These are phyloP conservation scores for Ceratobasidium theobromae DNA, from an alignment of 1,284 basidiomycete genomes.

Conservation along the genomic window DNA sequence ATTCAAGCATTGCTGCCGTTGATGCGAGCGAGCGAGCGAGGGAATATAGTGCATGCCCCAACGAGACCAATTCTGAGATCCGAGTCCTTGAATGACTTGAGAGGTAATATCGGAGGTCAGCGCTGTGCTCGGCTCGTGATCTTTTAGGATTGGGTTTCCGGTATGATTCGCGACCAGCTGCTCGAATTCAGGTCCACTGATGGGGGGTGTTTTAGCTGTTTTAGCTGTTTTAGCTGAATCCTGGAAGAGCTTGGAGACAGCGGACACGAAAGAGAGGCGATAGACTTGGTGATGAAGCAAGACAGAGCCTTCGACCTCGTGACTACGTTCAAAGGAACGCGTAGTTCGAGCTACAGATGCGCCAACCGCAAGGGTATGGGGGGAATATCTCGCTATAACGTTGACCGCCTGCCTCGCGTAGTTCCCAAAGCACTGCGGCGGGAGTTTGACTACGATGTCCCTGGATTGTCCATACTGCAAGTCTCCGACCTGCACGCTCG, in stretches of 20 bases:
- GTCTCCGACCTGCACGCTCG: conserved; percentile 37
- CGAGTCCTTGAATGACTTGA: conserved; percentile 34
- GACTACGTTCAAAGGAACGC: neutral
- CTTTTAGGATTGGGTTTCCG: neutral
- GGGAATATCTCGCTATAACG: conserved; percentile 26
- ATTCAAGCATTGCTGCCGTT: conserved; percentile 37
- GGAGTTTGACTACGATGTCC: conserved; percentile 35
- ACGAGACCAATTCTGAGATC: conserved; percentile 17
- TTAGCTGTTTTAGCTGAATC: neutral
- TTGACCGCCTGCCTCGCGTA: conserved; percentile 14
- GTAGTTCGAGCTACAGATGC: neutral
- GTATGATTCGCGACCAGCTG: neutral
- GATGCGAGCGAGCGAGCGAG: conserved; percentile 36
- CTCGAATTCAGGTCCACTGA: neutral
- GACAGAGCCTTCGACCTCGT: conserved; percentile 12
- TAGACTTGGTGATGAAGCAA: conserved; percentile 29
- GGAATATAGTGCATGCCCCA: conserved; percentile 37
- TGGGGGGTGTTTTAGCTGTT: neutral
- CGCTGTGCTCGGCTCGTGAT: conserved; percentile 24
- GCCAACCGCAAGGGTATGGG: conserved; percentile 23
- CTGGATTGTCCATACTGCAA: conserved; percentile 37
- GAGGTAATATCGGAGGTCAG: conserved; percentile 36
- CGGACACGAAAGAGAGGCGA: conserved; percentile 29
- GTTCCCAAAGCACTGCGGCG: conserved; percentile 9
- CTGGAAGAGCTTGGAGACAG: conserved; percentile 22